Evolutionary conservation across 2,329 filamentous ascomycete species (phyloP).

Genomic region (Penicillium sp.): DNA sequence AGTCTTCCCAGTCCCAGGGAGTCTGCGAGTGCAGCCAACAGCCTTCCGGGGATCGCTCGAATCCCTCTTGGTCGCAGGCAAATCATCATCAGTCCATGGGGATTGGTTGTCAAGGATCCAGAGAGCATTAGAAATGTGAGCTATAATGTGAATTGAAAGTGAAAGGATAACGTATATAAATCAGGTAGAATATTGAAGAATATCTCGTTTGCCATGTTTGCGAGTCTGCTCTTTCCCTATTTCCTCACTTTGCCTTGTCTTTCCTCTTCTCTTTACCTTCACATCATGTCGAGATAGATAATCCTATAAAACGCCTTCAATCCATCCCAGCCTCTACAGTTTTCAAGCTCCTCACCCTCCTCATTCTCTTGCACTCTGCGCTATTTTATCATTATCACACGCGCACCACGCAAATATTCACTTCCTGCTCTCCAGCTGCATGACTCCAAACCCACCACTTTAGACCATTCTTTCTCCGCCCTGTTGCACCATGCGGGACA

Average conservation of each 20-base stretch:
- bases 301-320: not conserved
- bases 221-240: not conserved
- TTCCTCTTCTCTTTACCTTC: not conserved
- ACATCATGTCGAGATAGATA: not conserved
- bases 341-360: no score
- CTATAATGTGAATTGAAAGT: not conserved
- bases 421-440: not conserved
- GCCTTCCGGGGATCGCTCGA: constrained; percentile 24
- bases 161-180: not conserved
- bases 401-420: not conserved
- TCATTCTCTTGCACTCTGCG: not conserved
- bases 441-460: not conserved
- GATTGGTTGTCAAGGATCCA: constrained; percentile 32
- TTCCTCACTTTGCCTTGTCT: not conserved
- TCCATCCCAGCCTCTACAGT: not conserved
- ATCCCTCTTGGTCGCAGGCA: constrained; percentile 23
- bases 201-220: not conserved
- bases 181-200: not conserved
- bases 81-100: constrained; percentile 26
- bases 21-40: constrained; percentile 14
- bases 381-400: not conserved
- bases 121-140: constrained; percentile 15
- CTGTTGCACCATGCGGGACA: constrained; percentile 12
- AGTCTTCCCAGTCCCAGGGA: constrained; percentile 15
- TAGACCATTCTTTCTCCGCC: not conserved